Evolutionary conservation across 2,329 filamentous ascomycete genomes (phyloP).

Genomic region (Sporothrix phasma): DNA sequence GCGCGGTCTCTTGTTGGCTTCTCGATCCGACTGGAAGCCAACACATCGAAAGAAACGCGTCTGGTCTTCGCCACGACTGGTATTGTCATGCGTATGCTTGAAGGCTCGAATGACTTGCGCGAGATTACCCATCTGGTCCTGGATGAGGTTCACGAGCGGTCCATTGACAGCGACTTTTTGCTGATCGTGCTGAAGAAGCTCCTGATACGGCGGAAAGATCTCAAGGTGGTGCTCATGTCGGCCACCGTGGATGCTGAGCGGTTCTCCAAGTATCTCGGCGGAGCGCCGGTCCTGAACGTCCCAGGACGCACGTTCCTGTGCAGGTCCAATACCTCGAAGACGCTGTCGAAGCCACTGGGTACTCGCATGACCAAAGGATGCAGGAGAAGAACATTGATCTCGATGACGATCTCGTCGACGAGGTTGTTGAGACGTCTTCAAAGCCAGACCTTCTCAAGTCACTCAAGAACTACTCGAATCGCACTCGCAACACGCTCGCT

Average conservation of each 20-base stretch:
- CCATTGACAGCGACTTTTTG: constrained; percentile 93
- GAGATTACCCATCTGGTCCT: constrained; percentile 91
- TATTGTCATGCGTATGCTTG: constrained; percentile 97
- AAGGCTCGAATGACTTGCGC: constrained; percentile 72
- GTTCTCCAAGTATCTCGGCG: constrained; percentile 80
- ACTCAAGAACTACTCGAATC: constrained; percentile 62
- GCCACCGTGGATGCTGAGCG: constrained; percentile 88
- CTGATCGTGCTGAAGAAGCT: constrained; percentile 84
- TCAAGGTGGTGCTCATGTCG: constrained; percentile 95
- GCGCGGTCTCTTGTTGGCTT: constrained; percentile 79
- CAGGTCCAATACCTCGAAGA: constrained; percentile 83
- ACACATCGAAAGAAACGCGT: constrained; percentile 68
- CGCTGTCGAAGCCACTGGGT: constrained; percentile 78
- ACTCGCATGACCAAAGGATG: constrained; percentile 44
- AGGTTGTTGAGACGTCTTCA: constrained; percentile 41
- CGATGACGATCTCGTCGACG: constrained; percentile 49
- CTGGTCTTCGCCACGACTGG: constrained; percentile 83
- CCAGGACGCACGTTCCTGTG: constrained; percentile 88
- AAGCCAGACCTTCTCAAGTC: constrained; percentile 51
- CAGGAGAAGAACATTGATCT: constrained; percentile 50
- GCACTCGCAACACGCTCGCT: constrained; percentile 63
- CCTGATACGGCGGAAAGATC: constrained; percentile 61
- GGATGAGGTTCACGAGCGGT: constrained; percentile 95
- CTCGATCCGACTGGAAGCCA: constrained; percentile 86
- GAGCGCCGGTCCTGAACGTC: constrained; percentile 79